Evolutionary conservation across 352 stramenopile genomes (phyloP).

Genomic region (Phytophthora nicotianae): DNA sequence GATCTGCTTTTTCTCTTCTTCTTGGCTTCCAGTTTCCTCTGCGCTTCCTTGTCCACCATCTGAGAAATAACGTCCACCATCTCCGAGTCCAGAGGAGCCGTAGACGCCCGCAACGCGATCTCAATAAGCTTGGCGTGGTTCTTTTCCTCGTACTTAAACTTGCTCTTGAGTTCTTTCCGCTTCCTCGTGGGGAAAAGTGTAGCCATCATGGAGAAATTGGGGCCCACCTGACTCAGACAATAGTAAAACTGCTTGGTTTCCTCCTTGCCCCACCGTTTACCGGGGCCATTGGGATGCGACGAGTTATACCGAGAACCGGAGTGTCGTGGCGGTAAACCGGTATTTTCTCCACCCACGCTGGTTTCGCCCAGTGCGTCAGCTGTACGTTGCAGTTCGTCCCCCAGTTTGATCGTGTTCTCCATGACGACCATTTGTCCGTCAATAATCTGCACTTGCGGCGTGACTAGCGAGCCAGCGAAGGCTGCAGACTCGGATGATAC

Average conservation of each 20-base stretch:
- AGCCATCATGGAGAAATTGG: slow-evolving; percentile 89
- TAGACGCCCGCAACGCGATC: slow-evolving; percentile 74
- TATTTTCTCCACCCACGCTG: slow-evolving; percentile 25
- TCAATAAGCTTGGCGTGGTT: slow-evolving; percentile 75
- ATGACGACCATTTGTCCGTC: slow-evolving; percentile 87
- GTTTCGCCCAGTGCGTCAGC: slow-evolving; percentile 41
- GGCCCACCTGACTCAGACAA: slow-evolving; percentile 81
- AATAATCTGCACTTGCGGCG: slow-evolving; percentile 82
- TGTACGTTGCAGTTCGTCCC: slow-evolving; percentile 44
- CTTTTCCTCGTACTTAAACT: slow-evolving; percentile 91
- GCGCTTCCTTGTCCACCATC: slow-evolving; percentile 76
- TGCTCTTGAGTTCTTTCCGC: slow-evolving; percentile 85
- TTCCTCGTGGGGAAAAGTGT: slow-evolving; percentile 84
- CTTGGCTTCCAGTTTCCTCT: slow-evolving; percentile 58
- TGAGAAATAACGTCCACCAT: slow-evolving; percentile 82
- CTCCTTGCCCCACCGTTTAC: slow-evolving; percentile 75
- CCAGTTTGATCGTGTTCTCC: slow-evolving; percentile 71
- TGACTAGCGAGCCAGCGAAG: slow-evolving; percentile 70
- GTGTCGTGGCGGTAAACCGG: slow-evolving; percentile 37
- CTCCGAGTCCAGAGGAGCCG: slow-evolving; percentile 76
- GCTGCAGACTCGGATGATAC: slow-evolving; percentile 68
- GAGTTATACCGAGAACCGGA: slow-evolving; percentile 47
- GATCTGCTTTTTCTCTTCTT: slow-evolving; percentile 36
- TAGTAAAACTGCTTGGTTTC: slow-evolving; percentile 92
- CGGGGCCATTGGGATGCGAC: slow-evolving; percentile 47